phyloP scores from a whole-genome alignment of 495 filamentous ascomycete species.

The Penicillium paradoxum region DNA sequence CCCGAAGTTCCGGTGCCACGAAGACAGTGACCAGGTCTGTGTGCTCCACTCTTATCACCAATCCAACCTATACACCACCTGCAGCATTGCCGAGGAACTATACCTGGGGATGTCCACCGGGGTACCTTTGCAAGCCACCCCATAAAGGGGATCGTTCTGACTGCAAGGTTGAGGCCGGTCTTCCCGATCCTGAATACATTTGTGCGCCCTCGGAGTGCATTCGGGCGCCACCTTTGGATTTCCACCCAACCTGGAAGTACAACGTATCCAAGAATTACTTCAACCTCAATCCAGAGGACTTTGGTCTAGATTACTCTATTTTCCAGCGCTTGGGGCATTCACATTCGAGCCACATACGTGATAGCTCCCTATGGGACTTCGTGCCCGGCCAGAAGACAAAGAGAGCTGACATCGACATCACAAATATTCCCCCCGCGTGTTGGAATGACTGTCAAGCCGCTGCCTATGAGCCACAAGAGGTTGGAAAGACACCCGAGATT shows the following conservation, averaged over 20 bases:
- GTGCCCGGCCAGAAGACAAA: conserved; percentile 1
- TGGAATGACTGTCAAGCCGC: conserved; percentile 51
- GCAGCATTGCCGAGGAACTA: conserved; percentile 34
- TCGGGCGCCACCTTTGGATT: conserved; percentile 30
- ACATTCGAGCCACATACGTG: conserved; percentile 1
- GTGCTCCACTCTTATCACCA: conserved; percentile 28
- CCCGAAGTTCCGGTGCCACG: neutral
- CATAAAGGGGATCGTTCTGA: conserved; percentile 23
- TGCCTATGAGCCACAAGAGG: conserved; percentile 37
- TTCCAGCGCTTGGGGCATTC: conserved; percentile 32
- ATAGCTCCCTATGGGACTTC: neutral
- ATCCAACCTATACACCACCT: conserved; percentile 32
- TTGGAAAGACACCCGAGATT: conserved; percentile 43
- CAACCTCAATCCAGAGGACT: conserved; percentile 57
- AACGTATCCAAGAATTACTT: conserved; percentile 54
- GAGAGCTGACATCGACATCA: conserved; percentile 1
- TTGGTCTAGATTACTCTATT: conserved; percentile 59
- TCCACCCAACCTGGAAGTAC: conserved; percentile 37
- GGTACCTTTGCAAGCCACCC: conserved; percentile 49
- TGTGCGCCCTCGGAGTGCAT: conserved; percentile 55
- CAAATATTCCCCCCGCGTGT: conserved; percentile 42
- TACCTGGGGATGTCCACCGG: conserved; percentile 56
- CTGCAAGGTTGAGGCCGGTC: conserved; percentile 51
- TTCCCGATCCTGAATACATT: conserved; percentile 47
- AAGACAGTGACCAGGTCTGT: conserved; percentile 17